A percentile compares a stretch with the other conserved stretches of the same genome.
Conservation (phyloP, 169 alveolate species). For the Plasmodium malariae region DNA sequence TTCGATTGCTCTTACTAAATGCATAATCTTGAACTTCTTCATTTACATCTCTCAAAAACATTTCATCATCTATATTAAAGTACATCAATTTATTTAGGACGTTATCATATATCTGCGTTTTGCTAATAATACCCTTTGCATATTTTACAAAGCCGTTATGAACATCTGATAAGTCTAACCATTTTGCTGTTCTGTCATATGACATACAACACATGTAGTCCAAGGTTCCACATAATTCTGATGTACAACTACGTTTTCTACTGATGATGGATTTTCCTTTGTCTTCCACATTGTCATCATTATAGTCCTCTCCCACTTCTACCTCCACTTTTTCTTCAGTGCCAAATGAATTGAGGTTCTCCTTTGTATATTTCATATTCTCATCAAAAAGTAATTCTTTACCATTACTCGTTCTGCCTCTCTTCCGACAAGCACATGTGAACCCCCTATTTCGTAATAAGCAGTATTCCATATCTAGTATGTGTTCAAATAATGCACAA, state of each 20-base stretch:
- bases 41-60: background rate
- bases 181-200: background rate
- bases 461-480: slow-evolving; percentile 14
- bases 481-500: slow-evolving; percentile 6
- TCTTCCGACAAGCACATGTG: background rate
- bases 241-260: too few relatives aligned
- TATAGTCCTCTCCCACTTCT: too few relatives aligned
- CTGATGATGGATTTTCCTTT: too few relatives aligned
- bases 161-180: background rate
- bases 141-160: background rate
- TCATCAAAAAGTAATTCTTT: too few relatives aligned
- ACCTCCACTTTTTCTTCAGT: too few relatives aligned
- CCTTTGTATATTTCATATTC: too few relatives aligned
- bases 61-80: slow-evolving; percentile 31
- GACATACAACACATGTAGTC: background rate
- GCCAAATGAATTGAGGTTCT: too few relatives aligned
- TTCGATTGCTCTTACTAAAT: too few relatives aligned
- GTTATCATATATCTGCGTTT: too few relatives aligned
- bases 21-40: background rate
- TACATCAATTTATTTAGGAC: slow-evolving; percentile 10
- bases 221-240: background rate
- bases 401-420: too few relatives aligned
- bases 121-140: too few relatives aligned
- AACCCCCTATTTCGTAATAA: background rate
- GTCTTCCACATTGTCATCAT: too few relatives aligned